Base-by-base conservation (phyloP, 2,329 filamentous ascomycete species). In the Parastagonospora avenae region DNA sequence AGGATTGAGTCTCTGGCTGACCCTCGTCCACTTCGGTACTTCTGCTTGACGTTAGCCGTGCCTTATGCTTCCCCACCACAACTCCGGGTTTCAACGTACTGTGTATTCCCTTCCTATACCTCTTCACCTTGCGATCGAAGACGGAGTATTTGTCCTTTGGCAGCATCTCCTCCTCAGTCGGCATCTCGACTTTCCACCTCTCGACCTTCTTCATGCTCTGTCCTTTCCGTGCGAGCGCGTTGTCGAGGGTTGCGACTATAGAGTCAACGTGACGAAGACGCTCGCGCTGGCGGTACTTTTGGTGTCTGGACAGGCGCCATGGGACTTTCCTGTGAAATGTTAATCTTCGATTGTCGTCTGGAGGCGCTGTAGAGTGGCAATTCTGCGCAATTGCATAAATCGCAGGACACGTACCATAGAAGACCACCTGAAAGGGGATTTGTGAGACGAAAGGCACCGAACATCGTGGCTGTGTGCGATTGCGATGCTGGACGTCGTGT, bases 81-180 rank as follows among this genome's bases (percentile, higher is more conserved):
- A 12, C 5, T 36, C 27, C 29, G 35, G 27, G 9, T 12, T 12
- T 11, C n/a, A 49, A 85, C 91, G 66, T 83, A 96, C 92, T 97
- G 78, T 97, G 93, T 74, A 99, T 92, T 48, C 92, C 91, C 85
- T 99, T 99, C 73, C 94, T 83, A 76, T 97, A 99, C 66, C 85
- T 87, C 85, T 92, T 96, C 74, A 90, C 92, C 77, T 97, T 97
- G 66, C 92, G 87, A 76, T 96, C 93, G 76, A 97, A 99, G 68
- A 99, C 89, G 27, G 91, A 96, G 79, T 99, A 99, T 79, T 99
- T 99, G 79, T 99, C 94, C 76, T 85, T 89, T 40, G 94, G 89
- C 74, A 96, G 74, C 94, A 99, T 99, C 81, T 97, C 92, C 68
- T 86, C 83, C 82, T 99, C 94, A 24, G 86, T 89, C 16, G 94